Base-by-base conservation (phyloP, 179 eudicot species). In the Carnegiea gigantea region DNA sequence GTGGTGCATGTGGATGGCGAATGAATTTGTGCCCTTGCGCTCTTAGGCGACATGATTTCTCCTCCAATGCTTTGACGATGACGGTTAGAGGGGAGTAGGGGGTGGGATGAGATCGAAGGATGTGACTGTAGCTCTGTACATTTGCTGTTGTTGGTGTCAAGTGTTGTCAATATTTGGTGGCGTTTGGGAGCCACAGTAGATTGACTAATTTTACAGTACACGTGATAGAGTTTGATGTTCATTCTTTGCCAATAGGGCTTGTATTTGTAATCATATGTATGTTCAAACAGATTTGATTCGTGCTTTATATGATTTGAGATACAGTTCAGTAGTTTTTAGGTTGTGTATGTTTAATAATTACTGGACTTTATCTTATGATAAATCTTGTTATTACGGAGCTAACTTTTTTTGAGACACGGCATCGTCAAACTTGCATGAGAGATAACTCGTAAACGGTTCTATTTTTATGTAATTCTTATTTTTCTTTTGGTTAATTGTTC, bases 221-320 rank as follows among this genome's bases (percentile, higher is more conserved):
- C 30, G 26, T 38, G 21, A 46, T 72, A 49, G 79, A n/a, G 51
- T 8, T 77, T 43, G 49, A 43, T 57, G 67, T 78, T 71, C 20
- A 81, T 77, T 62, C 10, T 77, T 81, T 84, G 82, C 51, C 60
- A 7, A 17, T 44, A 15, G 53, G 62, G 79, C 80, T 18, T 80
- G 70, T 28, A 70, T 44, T 70, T 73, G 59, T 75, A 18, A 75
- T 33, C 23, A 30, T 28, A 13, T 70, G 73, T 70, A 70, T 18
- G 18, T 38, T 38, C 59, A 23, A 77, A 38, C 9, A 44, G 24
- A 6, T 26, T 43, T 23, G 21, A 24, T 2, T 53, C 59, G 20
- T 49, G 67, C 48, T 79, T 40, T 5, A 40, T 40, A 0, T 40
- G 44, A 40, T 40, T 7, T 40, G 44, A 40, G 44, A 28, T 28